Evolutionary conservation across 1,284 basidiomycete species (phyloP), one percentile per base, ranked within the genome.

Genomic region (Cutaneotrichosporon spelunceum): DNA sequence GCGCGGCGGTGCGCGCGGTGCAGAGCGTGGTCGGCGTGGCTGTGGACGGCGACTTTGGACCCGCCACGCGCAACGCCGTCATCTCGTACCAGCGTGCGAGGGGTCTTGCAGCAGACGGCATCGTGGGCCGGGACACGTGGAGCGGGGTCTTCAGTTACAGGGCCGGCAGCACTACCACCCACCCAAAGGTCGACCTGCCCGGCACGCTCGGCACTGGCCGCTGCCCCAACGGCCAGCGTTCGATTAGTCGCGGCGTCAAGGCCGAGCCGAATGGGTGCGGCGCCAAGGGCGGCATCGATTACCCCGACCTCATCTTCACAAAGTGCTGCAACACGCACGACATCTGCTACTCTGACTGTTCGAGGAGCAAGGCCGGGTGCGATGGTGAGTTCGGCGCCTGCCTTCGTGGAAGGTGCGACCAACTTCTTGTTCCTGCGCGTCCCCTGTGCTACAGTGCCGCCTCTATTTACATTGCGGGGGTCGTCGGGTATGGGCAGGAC

Each of bases 21-120:
- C 57, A 62, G 53, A 23, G 29, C 13, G 57, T 48, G 5, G 30
- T 56, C 10, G 48, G 34, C 44, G 36, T 59, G 19, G 26, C 23
- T 1, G 53, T 62, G 29, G 61, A 62, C 26, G 61, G 57, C 26
- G 7, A 23, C 23, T 62, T 62, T 48, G 61, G 61, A 3, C 21
- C 53, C 5, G 57, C 14, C 0, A 52, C 57, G 4, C 36, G 56
- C 27, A 11, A 36, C 4, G 61, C 61, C 5, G n/a, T 47, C 2
- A 53, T 56, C 29, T 3, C 29, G 6, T 61, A 48, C 52, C 60
- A 61, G 52, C 13, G 6, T 6, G 13, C 5, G 23, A 30, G 27
- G 4, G 52, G 52, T 0, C 60, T 61, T 14, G 27, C 6, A 0
- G 44, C 30, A 0, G 60, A 61, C 45, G 60, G 56, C 33, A 57